Base-by-base conservation (phyloP, 495 filamentous ascomycete genomes). In the Penicillium lividum region DNA sequence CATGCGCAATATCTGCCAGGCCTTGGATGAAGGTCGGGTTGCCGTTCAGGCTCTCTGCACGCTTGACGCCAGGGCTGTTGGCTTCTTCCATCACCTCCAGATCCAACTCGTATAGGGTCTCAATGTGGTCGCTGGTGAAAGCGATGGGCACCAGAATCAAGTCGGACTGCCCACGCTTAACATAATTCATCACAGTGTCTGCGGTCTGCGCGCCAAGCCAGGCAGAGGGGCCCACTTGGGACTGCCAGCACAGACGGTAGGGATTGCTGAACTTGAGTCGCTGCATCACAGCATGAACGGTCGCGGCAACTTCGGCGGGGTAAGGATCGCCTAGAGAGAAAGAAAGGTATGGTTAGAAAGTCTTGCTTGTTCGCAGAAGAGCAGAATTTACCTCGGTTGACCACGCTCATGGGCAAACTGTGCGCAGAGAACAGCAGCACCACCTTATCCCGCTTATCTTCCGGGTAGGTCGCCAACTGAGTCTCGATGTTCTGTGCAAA, bases 71-170 rank as follows among this genome's bases (percentile, higher is more conserved):
- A 0, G 82, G 74, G 60, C 91, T 85, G 28, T 91, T 89, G 5
- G 89, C 89, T 65, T 96, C 93, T 33, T 91, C 87, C 67, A 98
- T 98, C 36, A 99, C 90, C 71, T 99, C 95, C 58, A 92, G 81
- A 68, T 99, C 95, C 48, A 99, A 79, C 77, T 99, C 95, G 69
- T 88, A 96, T 3, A 99, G 80, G 3, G 95, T 99, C 74, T 99
- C 95, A 63, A 99, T 99, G 66, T 99, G 95, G 65, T 99, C 95
- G 51, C 90, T 94, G 1, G 95, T 99, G 68, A 99, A 99, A 9
- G 95, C 95, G 57, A 99, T 94, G 1, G 95, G 95, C 58, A 99
- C 92, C 4, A 99, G 80, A 7, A 97, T 80, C 30, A 99, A 77
- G 66, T 99, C 91, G 30, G 88, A 93, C 68, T 96, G 89, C 3